phyloP scores from a whole-genome alignment of 495 filamentous ascomycete genomes.

The Aspergillus nanangensis region DNA sequence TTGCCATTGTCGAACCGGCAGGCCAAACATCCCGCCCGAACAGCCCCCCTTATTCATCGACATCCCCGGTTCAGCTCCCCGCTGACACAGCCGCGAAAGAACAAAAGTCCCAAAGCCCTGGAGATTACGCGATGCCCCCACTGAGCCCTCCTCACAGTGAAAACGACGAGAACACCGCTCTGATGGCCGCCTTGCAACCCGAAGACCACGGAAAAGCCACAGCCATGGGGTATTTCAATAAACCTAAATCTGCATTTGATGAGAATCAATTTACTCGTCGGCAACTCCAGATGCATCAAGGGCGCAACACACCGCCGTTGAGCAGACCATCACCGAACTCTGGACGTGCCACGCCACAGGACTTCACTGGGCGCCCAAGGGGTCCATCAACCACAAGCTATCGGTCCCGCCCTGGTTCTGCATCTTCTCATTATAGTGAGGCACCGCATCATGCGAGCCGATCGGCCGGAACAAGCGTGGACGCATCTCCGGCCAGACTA shows the following conservation, averaged over 20 bases:
- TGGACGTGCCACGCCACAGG: slow-evolving; percentile 24
- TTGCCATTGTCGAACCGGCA: slow-evolving; percentile 37
- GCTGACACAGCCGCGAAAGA: slow-evolving; percentile 20
- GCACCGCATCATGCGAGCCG: slow-evolving; percentile 22
- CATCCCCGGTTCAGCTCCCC: slow-evolving; percentile 25
- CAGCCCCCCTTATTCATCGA: slow-evolving; percentile 47
- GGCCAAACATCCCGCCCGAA: slow-evolving; percentile 34
- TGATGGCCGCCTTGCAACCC: slow-evolving; percentile 61
- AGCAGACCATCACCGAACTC: slow-evolving; percentile 33
- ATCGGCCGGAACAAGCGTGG: slow-evolving; percentile 21
- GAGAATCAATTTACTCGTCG: slow-evolving; percentile 81
- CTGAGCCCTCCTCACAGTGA: slow-evolving; percentile 73
- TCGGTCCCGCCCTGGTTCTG: slow-evolving; percentile 41
- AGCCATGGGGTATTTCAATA: slow-evolving; percentile 78
- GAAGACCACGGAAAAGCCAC: slow-evolving; percentile 83
- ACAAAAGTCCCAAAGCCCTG: slow-evolving; percentile 20
- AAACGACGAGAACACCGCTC: slow-evolving; percentile 51
- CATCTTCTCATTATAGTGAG: slow-evolving; percentile 42
- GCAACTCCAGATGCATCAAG: slow-evolving; percentile 73
- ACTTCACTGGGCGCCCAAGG: slow-evolving; percentile 30
- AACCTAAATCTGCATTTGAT: slow-evolving; percentile 69
- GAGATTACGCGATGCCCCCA: slow-evolving; percentile 51
- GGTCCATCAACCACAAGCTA: slow-evolving; percentile 39
- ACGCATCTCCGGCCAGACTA: slow-evolving; percentile 27
- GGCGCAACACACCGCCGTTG: slow-evolving; percentile 42